Conservation (phyloP, 1,284 basidiomycete genomes). For the Spongiforma sp. region DNA sequence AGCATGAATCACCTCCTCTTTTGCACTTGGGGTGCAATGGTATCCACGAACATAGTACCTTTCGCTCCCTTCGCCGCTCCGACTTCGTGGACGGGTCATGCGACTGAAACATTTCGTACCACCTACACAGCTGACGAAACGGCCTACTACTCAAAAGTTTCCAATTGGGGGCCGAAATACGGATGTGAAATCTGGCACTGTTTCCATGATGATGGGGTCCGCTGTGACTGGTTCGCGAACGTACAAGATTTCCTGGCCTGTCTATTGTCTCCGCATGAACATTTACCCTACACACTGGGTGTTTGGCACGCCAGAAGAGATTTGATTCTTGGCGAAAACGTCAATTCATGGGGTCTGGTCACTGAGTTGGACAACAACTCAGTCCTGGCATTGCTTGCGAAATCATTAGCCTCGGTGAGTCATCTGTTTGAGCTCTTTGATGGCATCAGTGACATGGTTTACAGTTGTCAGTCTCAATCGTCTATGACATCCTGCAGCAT, state of each 20-base stretch:
- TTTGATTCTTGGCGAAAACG: not conserved
- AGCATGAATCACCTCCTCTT: not conserved
- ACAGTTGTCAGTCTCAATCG: not conserved
- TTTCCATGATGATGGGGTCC: not conserved
- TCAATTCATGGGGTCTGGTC: not conserved
- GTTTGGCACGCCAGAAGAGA: not conserved
- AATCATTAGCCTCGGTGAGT: not conserved
- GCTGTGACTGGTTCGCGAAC: not conserved
- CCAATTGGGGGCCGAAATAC: not conserved
- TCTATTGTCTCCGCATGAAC: not conserved
- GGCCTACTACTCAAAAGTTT: no score
- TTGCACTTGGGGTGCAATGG: not conserved
- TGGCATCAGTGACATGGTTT: not conserved
- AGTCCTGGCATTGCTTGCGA: not conserved
- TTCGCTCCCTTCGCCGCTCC: not conserved
- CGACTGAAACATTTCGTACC: not conserved
- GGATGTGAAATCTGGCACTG: not conserved
- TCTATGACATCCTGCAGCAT: not conserved
- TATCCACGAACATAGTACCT: not conserved
- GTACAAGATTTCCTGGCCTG: not conserved
- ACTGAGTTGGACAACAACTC: not conserved
- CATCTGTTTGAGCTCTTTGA: not conserved
- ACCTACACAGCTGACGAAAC: not conserved
- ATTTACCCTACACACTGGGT: not conserved
- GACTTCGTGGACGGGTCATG: not conserved